Conservation (phyloP, 2,329 filamentous ascomycete genomes). For the Sordariomycetes sp. region DNA sequence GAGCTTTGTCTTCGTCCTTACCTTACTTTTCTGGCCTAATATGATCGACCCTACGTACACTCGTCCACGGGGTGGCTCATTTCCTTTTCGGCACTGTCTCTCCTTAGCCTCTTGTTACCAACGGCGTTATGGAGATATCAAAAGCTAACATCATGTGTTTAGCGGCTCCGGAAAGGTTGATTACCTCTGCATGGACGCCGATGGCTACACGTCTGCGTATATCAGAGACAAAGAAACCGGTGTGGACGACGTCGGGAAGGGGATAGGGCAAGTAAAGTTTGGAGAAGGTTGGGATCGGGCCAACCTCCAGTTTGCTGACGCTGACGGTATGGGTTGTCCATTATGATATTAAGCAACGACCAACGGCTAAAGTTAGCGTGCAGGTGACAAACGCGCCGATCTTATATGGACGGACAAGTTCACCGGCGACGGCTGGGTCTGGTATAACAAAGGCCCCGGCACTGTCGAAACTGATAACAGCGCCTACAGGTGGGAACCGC, state of each 20-base stretch:
- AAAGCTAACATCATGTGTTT: too few species aligned
- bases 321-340: slow-evolving; percentile 11
- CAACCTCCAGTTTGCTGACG: slow-evolving; percentile 21
- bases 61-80: too few species aligned
- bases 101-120: too few species aligned
- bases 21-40: not conserved
- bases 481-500: not conserved
- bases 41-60: too few species aligned
- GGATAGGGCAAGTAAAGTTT: slow-evolving; percentile 13
- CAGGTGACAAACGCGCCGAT: slow-evolving; percentile 18
- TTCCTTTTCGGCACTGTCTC: too few species aligned
- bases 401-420: slow-evolving; percentile 18
- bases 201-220: slow-evolving; percentile 12
- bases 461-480: not conserved
- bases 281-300: slow-evolving; percentile 16
- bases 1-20: not conserved
- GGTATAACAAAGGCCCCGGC: slow-evolving; percentile 1
- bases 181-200: slow-evolving; percentile 16
- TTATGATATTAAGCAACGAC: too few species aligned
- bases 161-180: slow-evolving; percentile 13
- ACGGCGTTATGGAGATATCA: too few species aligned
- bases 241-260: not conserved
- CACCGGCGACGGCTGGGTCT: not conserved
- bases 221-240: slow-evolving; percentile 8
- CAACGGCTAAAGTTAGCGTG: not conserved